phyloP scores from a whole-genome alignment of 2,329 filamentous ascomycete genomes.

The Colletotrichum shisoi region DNA sequence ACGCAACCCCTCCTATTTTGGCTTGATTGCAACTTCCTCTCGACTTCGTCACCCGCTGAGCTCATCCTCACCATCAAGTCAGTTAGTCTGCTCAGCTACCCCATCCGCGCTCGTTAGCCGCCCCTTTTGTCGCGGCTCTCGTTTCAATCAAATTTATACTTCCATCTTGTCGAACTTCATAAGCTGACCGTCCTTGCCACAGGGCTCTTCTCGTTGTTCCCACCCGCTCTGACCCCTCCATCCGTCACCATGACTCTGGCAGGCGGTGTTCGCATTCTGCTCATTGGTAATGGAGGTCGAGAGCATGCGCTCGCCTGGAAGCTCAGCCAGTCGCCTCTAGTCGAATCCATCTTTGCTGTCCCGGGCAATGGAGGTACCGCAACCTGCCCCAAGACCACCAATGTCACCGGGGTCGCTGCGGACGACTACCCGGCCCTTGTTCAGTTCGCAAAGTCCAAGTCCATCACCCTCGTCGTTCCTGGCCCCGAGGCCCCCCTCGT shows the following conservation, averaged over 20 bases:
- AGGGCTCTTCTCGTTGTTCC: background rate
- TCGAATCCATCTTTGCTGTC: slow-evolving; percentile 64
- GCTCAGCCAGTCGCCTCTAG: slow-evolving; percentile 68
- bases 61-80: background rate
- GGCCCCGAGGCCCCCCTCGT: slow-evolving; percentile 79
- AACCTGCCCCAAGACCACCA: slow-evolving; percentile 62
- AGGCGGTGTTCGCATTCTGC: slow-evolving; percentile 56
- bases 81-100: background rate
- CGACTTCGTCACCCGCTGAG: background rate
- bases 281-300: slow-evolving; percentile 77
- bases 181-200: background rate
- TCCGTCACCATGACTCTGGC: slow-evolving; percentile 23
- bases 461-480: slow-evolving; percentile 73
- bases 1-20: background rate
- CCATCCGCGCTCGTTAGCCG: background rate
- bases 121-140: background rate
- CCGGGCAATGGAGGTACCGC: slow-evolving; percentile 75
- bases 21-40: background rate
- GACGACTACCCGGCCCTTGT: slow-evolving; percentile 71
- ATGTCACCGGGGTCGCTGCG: slow-evolving; percentile 57
- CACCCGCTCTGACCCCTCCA: background rate
- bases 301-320: slow-evolving; percentile 83
- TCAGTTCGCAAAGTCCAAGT: slow-evolving; percentile 65
- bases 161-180: background rate
- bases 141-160: background rate